Evolutionary conservation across 2,329 filamentous ascomycete species (phyloP).

Genomic region (Diaporthe capsici): DNA sequence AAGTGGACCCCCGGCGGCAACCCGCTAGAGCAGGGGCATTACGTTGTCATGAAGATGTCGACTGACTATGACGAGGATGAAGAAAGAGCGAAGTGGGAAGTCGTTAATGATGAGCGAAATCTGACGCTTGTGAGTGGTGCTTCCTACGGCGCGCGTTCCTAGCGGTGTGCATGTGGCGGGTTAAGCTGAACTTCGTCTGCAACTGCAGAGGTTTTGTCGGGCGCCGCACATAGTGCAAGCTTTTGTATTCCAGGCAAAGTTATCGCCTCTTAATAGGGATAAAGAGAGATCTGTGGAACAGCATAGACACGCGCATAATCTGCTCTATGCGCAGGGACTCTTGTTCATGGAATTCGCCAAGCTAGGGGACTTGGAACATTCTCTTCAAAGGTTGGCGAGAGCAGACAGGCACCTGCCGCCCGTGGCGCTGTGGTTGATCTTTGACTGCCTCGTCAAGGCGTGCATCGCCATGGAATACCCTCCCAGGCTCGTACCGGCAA

Average conservation of each 20-base stretch:
- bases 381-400: not conserved
- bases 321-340: not conserved
- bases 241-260: not conserved
- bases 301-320: not conserved
- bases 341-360: conserved; percentile 32
- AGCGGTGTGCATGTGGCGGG: no score
- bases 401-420: not conserved
- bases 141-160: rapidly evolving
- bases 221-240: conserved; percentile 28
- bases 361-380: not conserved
- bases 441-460: conserved; percentile 42
- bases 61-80: not conserved
- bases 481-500: not conserved
- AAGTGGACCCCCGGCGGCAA: not conserved
- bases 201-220: not conserved
- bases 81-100: no score
- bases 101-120: not conserved
- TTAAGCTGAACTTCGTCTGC: not conserved
- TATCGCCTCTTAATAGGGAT: no score
- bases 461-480: conserved; percentile 43
- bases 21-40: not conserved
- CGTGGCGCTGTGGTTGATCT: conserved; percentile 40
- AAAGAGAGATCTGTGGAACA: not conserved
- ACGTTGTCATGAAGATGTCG: not conserved
- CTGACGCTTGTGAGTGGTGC: not conserved